Evolutionary conservation across 2,329 filamentous ascomycete species (phyloP).

Genomic region (Annulohypoxylon truncatum): DNA sequence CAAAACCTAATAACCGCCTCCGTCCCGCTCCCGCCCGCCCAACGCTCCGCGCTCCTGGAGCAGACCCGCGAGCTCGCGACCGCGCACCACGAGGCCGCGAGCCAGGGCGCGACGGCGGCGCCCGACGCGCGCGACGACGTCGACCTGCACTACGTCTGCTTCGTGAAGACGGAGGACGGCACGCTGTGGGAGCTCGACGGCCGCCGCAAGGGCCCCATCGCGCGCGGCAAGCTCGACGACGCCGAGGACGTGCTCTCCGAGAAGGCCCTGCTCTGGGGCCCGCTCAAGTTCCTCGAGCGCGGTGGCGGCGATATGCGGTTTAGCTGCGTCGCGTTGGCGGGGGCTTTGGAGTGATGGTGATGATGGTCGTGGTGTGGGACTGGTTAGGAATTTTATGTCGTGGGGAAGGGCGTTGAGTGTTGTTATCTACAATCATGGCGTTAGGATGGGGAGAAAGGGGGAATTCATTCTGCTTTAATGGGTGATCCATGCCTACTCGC

Average conservation of each 20-base stretch:
- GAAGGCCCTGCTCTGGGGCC: constrained; percentile 78
- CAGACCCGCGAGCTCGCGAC: constrained; percentile 78
- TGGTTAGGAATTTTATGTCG: neutral
- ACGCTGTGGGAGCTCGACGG: constrained; percentile 72
- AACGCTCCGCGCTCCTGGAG: constrained; percentile 81
- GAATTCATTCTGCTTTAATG: constrained; percentile 3
- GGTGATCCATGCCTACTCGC: neutral
- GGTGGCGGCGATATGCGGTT: constrained; percentile 68
- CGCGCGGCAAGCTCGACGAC: constrained; percentile 64
- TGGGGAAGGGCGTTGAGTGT: neutral
- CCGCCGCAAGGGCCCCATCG: constrained; percentile 67
- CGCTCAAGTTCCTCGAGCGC: constrained; percentile 66
- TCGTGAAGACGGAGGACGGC: constrained; percentile 79
- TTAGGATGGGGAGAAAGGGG: neutral
- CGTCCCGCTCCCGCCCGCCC: constrained; percentile 72
- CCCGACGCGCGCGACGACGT: constrained; percentile 82
- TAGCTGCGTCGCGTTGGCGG: constrained; percentile 67
- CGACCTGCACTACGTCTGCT: constrained; percentile 97
- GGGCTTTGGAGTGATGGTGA: constrained; percentile 58
- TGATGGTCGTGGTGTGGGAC: neutral
- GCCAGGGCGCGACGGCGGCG: constrained; percentile 79
- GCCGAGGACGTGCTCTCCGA: constrained; percentile 80
- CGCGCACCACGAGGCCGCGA: constrained; percentile 83
- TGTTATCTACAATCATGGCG: constrained; percentile 14
- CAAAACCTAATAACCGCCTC: constrained; percentile 75